Evolutionary conservation across 805 yeast species (phyloP), one percentile per base, ranked within the genome.

Genomic region (Candida verbasci): DNA sequence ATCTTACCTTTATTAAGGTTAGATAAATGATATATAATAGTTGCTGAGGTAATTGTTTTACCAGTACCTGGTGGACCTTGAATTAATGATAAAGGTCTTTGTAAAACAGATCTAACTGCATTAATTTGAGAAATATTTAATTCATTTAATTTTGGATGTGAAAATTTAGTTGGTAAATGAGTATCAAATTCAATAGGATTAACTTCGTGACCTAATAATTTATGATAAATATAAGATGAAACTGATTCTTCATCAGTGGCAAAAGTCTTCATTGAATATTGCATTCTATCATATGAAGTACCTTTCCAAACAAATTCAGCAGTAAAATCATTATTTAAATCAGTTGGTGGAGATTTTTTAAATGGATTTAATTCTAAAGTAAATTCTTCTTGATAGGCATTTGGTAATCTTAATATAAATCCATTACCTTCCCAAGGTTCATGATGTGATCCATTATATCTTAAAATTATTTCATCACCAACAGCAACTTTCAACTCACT

Each of bases 251-350:
- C 72, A 35, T 79, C 74, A 7, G 77, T 62, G 3, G 96, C 96
- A 63, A 89, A 86, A 5, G 52, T 52, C 39, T 69, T 75, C 60
- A 89, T 61, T 0, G 96, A 93, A 15, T 65, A 62, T 61, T 86
- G 95, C 93, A 86, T 86, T 50, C 97, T 74, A 27, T 76, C 80
- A 53, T 81, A 88, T 1, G 95, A 68, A 2, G 81, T 78, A 11
- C 91, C 93, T 47, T 84, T 84, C 96, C 96, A 89, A 35, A 84
- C 86, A 53, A 86, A 83, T 48, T 86, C 91, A 0, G 89, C 88
- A 1, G 89, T 77, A 55, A 86, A 89, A 16, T 81, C 86, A 4
- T 76, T 69, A 2, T 74, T 71, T 25, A 74, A 53, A 42, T 80
- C 69, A 2, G 80, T 74, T 35, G 85, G 85, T 1, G 87, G 85